These are phyloP conservation scores for Senecio squalidus DNA, from an alignment of 140 eudicot genomes.

Conservation along the genomic window DNA sequence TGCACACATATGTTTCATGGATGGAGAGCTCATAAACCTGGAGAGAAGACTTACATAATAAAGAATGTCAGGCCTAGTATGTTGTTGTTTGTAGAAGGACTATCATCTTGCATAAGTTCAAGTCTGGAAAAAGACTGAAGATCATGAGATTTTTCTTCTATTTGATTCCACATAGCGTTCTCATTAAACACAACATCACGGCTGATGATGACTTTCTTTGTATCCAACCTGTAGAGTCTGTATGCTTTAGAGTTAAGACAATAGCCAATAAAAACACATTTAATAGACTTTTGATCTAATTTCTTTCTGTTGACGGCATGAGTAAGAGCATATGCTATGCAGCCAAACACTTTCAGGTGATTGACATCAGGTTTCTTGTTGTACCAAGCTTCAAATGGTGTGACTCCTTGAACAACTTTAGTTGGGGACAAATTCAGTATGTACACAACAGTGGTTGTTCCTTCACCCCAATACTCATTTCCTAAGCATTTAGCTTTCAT, in stretches of 20 bases:
- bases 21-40: too few relatives aligned
- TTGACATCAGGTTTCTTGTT: conserved; percentile 1
- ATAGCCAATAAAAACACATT: not conserved
- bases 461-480: too few relatives aligned
- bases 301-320: not conserved
- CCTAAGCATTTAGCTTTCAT: not conserved
- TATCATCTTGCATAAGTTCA: too few relatives aligned
- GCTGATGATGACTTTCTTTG: not conserved
- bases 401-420: not conserved
- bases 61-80: too few relatives aligned
- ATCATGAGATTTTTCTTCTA: too few relatives aligned
- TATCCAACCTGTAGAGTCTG: not conserved
- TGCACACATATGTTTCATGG: too few relatives aligned
- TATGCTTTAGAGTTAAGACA: not conserved
- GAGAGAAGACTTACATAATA: too few relatives aligned
- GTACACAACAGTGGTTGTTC: too few relatives aligned
- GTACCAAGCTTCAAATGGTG: conserved; percentile 8
- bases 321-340: not conserved
- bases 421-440: not conserved
- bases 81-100: too few relatives aligned
- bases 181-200: not conserved
- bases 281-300: not conserved
- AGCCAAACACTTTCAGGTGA: not conserved
- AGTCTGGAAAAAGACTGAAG: too few relatives aligned
- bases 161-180: too few relatives aligned